Percentiles rank a stretch among this genome's conserved stretches.
Conservation (phyloP, 441 rosid genomes). For the Arabidopsis lyrata region DNA sequence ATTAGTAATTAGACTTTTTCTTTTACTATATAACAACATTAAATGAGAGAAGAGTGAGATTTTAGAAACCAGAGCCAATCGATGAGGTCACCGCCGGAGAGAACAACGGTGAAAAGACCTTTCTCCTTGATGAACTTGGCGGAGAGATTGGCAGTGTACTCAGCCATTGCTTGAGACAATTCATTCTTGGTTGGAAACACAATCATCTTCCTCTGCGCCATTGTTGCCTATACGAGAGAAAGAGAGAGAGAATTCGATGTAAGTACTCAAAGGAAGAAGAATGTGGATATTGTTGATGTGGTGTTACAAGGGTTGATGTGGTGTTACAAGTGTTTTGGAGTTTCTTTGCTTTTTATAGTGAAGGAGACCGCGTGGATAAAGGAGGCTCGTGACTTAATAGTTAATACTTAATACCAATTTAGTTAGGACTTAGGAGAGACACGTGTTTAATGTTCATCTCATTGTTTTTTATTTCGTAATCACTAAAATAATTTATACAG, state of each 20-base stretch:
- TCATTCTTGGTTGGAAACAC: constrained; percentile 32
- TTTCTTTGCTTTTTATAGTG: constrained; percentile 25
- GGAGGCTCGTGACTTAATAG: constrained; percentile 10
- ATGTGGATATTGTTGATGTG: not conserved
- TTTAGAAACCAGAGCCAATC: constrained; percentile 65
- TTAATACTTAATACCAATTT: not conserved
- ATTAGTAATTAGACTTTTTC: not conserved
- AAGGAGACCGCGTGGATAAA: not conserved
- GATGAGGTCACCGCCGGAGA: constrained; percentile 87
- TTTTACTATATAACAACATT: not conserved
- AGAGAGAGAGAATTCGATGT: not conserved
- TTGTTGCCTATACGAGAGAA: not conserved
- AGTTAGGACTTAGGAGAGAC: constrained; percentile 5
- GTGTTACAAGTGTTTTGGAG: not conserved
- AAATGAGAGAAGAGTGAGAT: constrained; percentile 2
- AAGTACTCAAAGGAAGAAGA: too few relatives aligned
- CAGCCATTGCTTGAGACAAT: constrained; percentile 63
- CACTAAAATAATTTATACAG: not conserved
- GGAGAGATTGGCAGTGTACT: constrained; percentile 73
- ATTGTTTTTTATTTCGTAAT: not conserved
- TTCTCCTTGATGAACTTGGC: constrained; percentile 63
- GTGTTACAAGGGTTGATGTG: too few relatives aligned
- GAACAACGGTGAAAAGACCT: constrained; percentile 75
- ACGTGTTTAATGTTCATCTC: constrained; percentile 6
- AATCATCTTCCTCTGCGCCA: constrained; percentile 33